A percentile compares a stretch with the other conserved stretches of the same genome.
phyloP scores from a whole-genome alignment of 2,329 filamentous ascomycete species.

The Capronia coronata region DNA sequence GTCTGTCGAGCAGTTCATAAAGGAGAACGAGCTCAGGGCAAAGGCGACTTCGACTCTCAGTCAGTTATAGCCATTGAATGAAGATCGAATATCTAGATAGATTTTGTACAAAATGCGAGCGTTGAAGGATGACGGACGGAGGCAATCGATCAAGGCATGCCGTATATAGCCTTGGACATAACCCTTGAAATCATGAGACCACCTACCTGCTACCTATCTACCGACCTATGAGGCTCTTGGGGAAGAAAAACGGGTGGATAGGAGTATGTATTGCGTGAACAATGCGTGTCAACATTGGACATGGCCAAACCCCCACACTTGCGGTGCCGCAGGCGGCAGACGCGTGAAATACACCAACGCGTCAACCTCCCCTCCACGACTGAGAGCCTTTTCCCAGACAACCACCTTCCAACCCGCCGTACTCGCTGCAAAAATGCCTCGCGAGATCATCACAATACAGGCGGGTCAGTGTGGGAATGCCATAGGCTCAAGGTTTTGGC shows the following conservation, averaged over 20 bases:
- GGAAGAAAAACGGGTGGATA: too few relatives aligned
- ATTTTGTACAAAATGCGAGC: not conserved
- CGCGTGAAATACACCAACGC: constrained; percentile 10
- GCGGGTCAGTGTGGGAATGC: constrained; percentile 58
- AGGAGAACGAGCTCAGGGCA: constrained; percentile 10
- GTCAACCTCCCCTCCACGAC: not conserved
- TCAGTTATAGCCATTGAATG: not conserved
- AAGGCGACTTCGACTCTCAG: constrained; percentile 6
- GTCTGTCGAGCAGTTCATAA: constrained; percentile 19
- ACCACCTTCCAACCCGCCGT: not conserved
- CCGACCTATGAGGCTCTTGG: too few relatives aligned
- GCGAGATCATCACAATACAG: constrained; percentile 98
- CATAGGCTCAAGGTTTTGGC: constrained; percentile 89
- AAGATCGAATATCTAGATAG: not conserved
- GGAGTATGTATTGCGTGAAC: too few relatives aligned
- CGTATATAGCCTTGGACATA: too few relatives aligned
- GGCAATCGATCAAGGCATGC: not conserved
- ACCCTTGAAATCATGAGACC: too few relatives aligned
- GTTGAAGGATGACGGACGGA: not conserved
- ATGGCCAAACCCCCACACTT: constrained; percentile 1
- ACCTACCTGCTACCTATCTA: too few relatives aligned
- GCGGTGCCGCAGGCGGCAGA: not conserved
- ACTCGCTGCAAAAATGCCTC: constrained; percentile 21
- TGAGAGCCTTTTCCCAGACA: not conserved
- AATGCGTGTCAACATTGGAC: not conserved